Base-by-base conservation (phyloP, 108 stramenopile species). In the Nitzschia sp. region DNA sequence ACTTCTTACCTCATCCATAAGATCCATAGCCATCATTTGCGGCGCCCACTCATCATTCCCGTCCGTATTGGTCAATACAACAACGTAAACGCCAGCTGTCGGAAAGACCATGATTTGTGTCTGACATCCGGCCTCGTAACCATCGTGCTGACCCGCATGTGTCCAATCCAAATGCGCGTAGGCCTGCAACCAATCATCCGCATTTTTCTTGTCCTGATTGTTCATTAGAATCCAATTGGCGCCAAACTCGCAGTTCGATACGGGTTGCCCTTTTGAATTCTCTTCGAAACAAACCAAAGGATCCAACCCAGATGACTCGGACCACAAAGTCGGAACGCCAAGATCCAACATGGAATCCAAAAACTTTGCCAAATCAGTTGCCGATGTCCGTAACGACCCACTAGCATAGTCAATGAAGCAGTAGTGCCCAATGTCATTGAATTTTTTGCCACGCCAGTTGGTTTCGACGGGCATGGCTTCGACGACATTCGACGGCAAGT, bases 341-440 rank as follows among this genome's bases (percentile, higher is more conserved):
- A 63, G 53, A 13, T 49, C 23, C 2, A 71, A 24, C 70, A 71
- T 71, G 26, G 31, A 15, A 25, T 63, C 21, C 21, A 45, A 17
- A 29, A 30, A 71, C 19, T 29, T 45, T n/a, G 70, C 46, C 30
- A 64, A 1, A 34, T 71, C 70, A 15, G 29, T 53, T 11, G 61
- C 70, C 47, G 70, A 28, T 11, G 70, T 63, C 2, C 48, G 25
- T 3, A 71, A 54, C 17, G 47, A n/a, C 2, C 70, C 70, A 34
- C 70, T 71, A 1, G 46, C 48, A 35, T 63, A 71, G 29, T 71
- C 68, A 46, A 69, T 69, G 54, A 59, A 71, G 30, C 70, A 71
- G 33, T 63, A 71, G 29, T 71, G 49, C 21, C 70, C 70, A 31
- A 71, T 21, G 31, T 71, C 70, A 26, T 27, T 3, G 13, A 21